A percentile compares a stretch with the other conserved stretches of the same genome.
phyloP scores from a whole-genome alignment of 2,329 filamentous ascomycete genomes.

The Monosporascus sp. region DNA sequence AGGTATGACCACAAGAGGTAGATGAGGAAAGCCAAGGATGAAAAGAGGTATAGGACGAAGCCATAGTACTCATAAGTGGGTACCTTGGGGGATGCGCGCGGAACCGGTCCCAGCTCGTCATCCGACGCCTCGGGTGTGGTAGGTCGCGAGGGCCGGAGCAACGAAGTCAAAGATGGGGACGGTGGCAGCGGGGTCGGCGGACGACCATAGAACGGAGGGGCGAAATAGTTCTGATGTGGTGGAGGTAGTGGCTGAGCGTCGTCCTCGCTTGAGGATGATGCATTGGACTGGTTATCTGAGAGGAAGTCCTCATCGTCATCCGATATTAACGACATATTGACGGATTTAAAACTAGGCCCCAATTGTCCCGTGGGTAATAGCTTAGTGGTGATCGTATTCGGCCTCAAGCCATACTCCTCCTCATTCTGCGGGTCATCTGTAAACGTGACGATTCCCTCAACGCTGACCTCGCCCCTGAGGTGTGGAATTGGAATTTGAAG shows the following conservation, averaged over 20 bases:
- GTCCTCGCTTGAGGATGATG: conserved; percentile 25
- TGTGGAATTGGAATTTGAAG: too few relatives aligned
- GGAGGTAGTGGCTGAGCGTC: conserved; percentile 37
- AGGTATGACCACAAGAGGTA: conserved; percentile 82
- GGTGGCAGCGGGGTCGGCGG: conserved; percentile 93
- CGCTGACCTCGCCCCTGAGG: too few relatives aligned
- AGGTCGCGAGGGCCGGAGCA: conserved; percentile 84
- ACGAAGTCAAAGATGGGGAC: conserved; percentile 85
- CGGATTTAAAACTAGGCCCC: neutral
- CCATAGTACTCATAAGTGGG: conserved; percentile 99
- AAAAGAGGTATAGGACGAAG: conserved; percentile 92
- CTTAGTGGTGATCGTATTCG: too few relatives aligned
- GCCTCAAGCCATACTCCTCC: too few relatives aligned
- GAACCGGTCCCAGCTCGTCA: conserved; percentile 73
- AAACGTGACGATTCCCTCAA: too few relatives aligned
- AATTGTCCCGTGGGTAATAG: too few relatives aligned
- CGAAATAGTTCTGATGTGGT: conserved; percentile 51
- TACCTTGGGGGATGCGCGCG: conserved; percentile 83
- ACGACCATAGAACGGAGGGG: conserved; percentile 91
- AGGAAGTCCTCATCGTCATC: conserved; percentile 21
- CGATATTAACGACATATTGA: conserved; percentile 19
- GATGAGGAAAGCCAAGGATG: conserved; percentile 70
- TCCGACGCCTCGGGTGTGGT: conserved; percentile 91
- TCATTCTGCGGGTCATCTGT: too few relatives aligned
- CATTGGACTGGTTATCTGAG: conserved; percentile 23